Base-by-base conservation (phyloP, 345 rosid species). In the Salix udensis region DNA sequence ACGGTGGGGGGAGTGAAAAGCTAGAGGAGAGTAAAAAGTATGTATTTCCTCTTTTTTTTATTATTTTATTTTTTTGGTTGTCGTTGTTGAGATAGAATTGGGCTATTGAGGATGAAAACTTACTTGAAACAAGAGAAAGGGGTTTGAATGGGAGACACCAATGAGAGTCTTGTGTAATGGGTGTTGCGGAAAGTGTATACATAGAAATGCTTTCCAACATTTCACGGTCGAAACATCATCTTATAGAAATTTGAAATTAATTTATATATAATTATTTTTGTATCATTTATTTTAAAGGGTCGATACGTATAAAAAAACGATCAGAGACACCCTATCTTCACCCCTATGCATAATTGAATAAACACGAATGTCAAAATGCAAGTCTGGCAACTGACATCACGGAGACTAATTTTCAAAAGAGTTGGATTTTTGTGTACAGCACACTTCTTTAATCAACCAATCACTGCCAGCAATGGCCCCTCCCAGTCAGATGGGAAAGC, bases 381-480 rank as follows among this genome's bases (percentile, higher is more conserved):
- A 67, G 74, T 75, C 58, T 68, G 75, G 81, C 83, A 74, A 31
- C 53, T 72, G 74, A 61, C 85, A 84, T 82, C 76, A 75, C 77
- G 72, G 46, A 39, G n/a, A 30, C 50, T 34, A 5, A 26, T 24
- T 69, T 84, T 74, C 71, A 10, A 62, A 52, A 70, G 65, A 44
- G 34, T 2, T 68, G 76, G 74, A 80, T 70, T 75, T 72, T 67
- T 8, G 26, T 6, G n/a, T 18, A 4, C 24, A 28, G 37, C 37
- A 8, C 16, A 34, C 37, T 53, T 21, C 18, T 53, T 53, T 52
- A 7, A 18, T 52, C 23, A 52, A 87, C 70, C 88, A 89, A 77
- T 88, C 94, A 18, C 86, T 93, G 73, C 81, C 84, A 46, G 96
- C 98, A 85, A 95, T 93, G 98, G 98, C 96, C 83, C 97, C 97